These are phyloP conservation scores for Alloteropsis angusta DNA, from an alignment of 202 grass and related monocot genomes.

Conservation along the genomic window DNA sequence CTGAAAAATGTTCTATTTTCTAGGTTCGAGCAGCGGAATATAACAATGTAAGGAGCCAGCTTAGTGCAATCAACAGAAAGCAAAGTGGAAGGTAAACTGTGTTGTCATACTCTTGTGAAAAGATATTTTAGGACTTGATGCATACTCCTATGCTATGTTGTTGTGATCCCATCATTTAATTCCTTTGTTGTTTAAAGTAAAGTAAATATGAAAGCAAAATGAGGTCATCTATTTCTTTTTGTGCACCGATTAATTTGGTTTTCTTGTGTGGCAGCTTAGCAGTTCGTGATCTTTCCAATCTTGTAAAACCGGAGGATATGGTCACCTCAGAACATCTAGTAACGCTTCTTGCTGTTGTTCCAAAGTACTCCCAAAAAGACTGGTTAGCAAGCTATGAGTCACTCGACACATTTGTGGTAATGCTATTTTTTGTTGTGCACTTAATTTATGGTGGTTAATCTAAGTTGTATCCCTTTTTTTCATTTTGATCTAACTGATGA, in stretches of 20 bases:
- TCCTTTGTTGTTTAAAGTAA: neutral
- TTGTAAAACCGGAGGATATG: slow-evolving; percentile 88
- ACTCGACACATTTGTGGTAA: slow-evolving; percentile 82
- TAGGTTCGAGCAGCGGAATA: slow-evolving; percentile 84
- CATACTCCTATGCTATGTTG: neutral
- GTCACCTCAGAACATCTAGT: slow-evolving; percentile 82
- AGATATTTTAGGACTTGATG: neutral
- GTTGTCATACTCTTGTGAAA: neutral
- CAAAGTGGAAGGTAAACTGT: slow-evolving; percentile 85
- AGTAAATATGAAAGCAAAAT: neutral
- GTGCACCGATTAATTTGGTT: neutral
- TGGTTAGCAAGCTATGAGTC: slow-evolving; percentile 88
- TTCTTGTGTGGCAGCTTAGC: slow-evolving; percentile 50
- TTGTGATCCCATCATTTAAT: neutral
- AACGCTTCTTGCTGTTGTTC: slow-evolving; percentile 86
- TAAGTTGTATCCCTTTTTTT: neutral
- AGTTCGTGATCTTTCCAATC: slow-evolving; percentile 80
- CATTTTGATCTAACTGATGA: slow-evolving; percentile 17
- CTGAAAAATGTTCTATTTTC: neutral
- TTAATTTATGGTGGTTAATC: neutral
- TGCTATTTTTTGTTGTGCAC: neutral
- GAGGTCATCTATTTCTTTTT: neutral
- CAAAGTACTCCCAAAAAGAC: slow-evolving; percentile 98
- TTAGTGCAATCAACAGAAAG: slow-evolving; percentile 92
- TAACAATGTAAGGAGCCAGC: slow-evolving; percentile 91